Evolutionary conservation across 495 filamentous ascomycete species (phyloP).

Genomic region (Corynascus novoguineensis): DNA sequence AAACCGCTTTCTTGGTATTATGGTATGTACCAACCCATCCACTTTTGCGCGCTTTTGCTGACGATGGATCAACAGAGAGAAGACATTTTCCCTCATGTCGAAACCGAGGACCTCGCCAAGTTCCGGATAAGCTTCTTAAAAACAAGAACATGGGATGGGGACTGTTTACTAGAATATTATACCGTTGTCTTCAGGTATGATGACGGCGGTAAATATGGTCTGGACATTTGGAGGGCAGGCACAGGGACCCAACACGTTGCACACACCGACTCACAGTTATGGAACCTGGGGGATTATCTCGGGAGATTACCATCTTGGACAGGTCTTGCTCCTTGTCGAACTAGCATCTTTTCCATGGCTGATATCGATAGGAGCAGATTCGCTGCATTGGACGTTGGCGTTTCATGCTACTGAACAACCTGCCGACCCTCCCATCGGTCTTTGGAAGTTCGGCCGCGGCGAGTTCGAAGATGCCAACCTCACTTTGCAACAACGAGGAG

Average conservation of each 20-base stretch:
- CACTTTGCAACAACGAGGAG: constrained; percentile 10
- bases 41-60: neutral
- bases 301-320: constrained; percentile 16
- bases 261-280: constrained; percentile 7
- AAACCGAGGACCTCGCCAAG: constrained; percentile 19
- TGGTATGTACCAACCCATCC: constrained; percentile 12
- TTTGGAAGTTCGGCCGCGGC: constrained; percentile 18
- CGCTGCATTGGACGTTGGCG: constrained; percentile 17
- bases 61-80: neutral
- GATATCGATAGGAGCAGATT: constrained; percentile 4
- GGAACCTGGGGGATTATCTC: constrained; percentile 26
- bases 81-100: constrained; percentile 24
- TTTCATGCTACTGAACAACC: constrained; percentile 18
- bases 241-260: constrained; percentile 10
- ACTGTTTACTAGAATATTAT: constrained; percentile 21
- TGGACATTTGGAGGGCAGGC: constrained; percentile 26
- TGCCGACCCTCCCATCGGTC: constrained; percentile 12
- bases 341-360: no score
- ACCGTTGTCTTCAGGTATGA: constrained; percentile 19
- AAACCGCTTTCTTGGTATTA: constrained; percentile 16
- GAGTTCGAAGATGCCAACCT: constrained; percentile 22
- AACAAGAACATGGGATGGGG: neutral
- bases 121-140: constrained; percentile 20
- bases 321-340: neutral
- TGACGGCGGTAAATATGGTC: constrained; percentile 7